Evolutionary conservation across 129 eudicot genomes (phyloP), one percentile per base, ranked within the genome.

Genomic region (Lactuca saligna): DNA sequence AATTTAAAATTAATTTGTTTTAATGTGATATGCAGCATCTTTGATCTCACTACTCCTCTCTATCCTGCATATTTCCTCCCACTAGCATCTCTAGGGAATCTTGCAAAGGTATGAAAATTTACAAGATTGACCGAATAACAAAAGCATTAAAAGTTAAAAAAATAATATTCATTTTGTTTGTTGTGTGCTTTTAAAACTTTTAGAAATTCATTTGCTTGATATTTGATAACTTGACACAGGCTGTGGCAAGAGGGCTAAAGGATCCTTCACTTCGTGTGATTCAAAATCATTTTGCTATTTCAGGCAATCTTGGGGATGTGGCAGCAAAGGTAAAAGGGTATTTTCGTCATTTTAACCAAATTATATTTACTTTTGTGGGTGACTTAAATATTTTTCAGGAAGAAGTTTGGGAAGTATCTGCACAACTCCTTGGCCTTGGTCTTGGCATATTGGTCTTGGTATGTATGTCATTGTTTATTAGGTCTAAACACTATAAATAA

Each of bases 371-470:
- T 61, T 54, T 41, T 73, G 46, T 75, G 65, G 46, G 68, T 32
- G 29, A 25, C 29, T 25, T 25, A 39, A 41, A 29, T 46, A 57
- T 69, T 61, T 46, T 71, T 17, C 74, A 94, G 99, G 99, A 94
- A 78, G 97, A 94, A 83, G 99, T 94, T 54, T 94, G 99, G 99
- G 99, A 94, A 75, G 99, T 94, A 75, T 84, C 94, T 70, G 99
- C 99, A n/a, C 96, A 94, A 76, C 85, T 94, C 65, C 58, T 90
- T 78, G 99, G 99, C 65, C 97, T 94, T 65, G 90, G 86, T 73
- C 79, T 94, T 17, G 99, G 99, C 61, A 81, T 94, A 80, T 65
- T 89, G 42, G 68, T 86, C 71, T 81, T 94, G 87, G 99, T 94
- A 82, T 8, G 75, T 94, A 82, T 8, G 75, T 46, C 60, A 25